These are phyloP conservation scores for Styphnolobium japonicum DNA, from an alignment of 306 rosid species.

Conservation along the genomic window DNA sequence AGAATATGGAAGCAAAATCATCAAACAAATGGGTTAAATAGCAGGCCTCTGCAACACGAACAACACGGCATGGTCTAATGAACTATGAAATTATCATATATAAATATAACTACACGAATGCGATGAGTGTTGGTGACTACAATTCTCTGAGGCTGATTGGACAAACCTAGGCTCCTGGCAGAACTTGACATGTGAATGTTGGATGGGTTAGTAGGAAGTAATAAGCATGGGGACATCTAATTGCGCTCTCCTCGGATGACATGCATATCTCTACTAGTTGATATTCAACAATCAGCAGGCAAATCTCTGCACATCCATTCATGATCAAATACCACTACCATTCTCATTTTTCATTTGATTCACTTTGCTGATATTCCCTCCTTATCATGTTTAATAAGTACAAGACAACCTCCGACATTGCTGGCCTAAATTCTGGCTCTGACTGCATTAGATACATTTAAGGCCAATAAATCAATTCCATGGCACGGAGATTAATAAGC, in stretches of 20 bases:
- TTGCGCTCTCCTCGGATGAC: conserved; percentile 3
- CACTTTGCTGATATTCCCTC: conserved; percentile 55
- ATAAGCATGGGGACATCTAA: background rate
- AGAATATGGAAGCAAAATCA: conserved; percentile 33
- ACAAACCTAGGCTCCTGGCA: conserved; percentile 12
- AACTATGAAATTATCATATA: conserved; percentile 23
- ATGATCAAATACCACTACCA: conserved; percentile 16
- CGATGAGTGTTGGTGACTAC: conserved; percentile 17
- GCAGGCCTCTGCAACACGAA: conserved; percentile 18
- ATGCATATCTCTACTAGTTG: conserved; percentile 5
- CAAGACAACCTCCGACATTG: conserved; percentile 86
- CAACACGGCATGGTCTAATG: conserved; percentile 30
- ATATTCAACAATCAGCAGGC: conserved; percentile 21
- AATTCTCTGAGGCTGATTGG: conserved; percentile 21
- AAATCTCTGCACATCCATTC: conserved; percentile 26
- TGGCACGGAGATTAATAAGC: conserved; percentile 3
- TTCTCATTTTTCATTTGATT: conserved; percentile 54
- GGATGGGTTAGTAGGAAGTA: conserved; percentile 15
- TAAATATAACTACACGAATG: conserved; percentile 24
- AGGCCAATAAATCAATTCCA: conserved; percentile 18
- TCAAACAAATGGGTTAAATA: conserved; percentile 35
- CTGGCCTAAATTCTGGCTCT: conserved; percentile 89
- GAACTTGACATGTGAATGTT: conserved; percentile 19
- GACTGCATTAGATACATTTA: conserved; percentile 50
- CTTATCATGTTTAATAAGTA: conserved; percentile 75